phyloP scores from a whole-genome alignment of 345 rosid species.

The Hibiscus syriacus region DNA sequence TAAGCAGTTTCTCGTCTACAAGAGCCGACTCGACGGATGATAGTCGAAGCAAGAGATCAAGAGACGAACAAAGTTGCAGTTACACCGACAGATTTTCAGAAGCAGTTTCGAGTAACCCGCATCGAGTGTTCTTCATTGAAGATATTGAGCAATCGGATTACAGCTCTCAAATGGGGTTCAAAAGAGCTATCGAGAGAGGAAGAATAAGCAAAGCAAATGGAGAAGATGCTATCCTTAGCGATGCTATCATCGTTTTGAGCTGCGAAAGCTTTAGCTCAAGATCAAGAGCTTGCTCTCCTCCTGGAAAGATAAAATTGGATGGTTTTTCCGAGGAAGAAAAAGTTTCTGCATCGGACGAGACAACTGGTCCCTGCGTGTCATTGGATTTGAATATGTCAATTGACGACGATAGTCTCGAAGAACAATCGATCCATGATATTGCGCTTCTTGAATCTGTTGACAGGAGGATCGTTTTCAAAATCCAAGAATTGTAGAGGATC shows the following conservation, averaged over 20 bases:
- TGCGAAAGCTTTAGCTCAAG: conserved; percentile 64
- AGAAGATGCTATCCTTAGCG: conserved; percentile 43
- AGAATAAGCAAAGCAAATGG: conserved; percentile 33
- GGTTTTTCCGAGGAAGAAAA: conserved; percentile 20
- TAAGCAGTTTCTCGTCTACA: conserved; percentile 58
- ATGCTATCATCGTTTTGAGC: conserved; percentile 69
- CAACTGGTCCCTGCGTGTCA: conserved; percentile 30
- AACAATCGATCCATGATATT: conserved; percentile 46
- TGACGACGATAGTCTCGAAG: conserved; percentile 34
- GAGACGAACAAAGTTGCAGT: conserved; percentile 49
- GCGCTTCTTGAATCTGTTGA: conserved; percentile 72
- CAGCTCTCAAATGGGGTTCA: conserved; percentile 52
- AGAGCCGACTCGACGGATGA: conserved; percentile 52
- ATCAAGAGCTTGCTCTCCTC: conserved; percentile 67
- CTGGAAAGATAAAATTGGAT: conserved; percentile 26
- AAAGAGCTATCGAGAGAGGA: conserved; percentile 67
- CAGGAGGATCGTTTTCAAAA: conserved; percentile 44
- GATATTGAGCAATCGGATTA: conserved; percentile 74
- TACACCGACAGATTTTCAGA: conserved; percentile 60
- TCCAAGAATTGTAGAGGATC: conserved; percentile 21
- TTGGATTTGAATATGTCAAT: conserved; percentile 71
- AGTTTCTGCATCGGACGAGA: conserved; percentile 16
- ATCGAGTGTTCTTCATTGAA: conserved; percentile 65
- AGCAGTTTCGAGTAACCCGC: conserved; percentile 52
- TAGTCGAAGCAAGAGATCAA: conserved; percentile 49